Base-by-base conservation (phyloP, 2,329 filamentous ascomycete species). In the Fusarium goolgardi region DNA sequence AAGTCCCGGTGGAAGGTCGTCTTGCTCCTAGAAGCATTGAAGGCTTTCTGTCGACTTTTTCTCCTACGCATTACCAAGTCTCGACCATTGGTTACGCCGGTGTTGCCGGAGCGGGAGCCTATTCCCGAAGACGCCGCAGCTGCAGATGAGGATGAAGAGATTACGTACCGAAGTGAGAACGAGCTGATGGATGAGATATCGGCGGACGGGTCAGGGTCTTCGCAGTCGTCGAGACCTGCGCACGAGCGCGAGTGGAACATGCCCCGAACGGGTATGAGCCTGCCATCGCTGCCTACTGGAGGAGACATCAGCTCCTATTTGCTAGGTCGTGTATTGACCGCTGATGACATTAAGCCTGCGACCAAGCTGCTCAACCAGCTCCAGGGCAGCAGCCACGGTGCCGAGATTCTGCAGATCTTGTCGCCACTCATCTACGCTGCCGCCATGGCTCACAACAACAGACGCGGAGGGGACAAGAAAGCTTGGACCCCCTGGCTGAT, bases 311-410 rank as follows among this genome's bases (percentile, higher is more conserved):
- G 92, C 51, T 88, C 88, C 44, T 99, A 97, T 78, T 87, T 99
- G 6, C 88, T 97, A 25, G 90, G 91, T 34, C 94, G 96, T 70
- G 95, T 98, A 15, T 85, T 99, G 46, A 97, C 93, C 0, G 93
- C 96, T 11, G 96, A 99, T 80, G 96, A 98, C 76, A 96, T 99
- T 82, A 97, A 97, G 78, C 92, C 95, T 0, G 93, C 96, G 0
- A 90, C 91, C 35, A 90, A 91, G 55, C 86, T 99, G 9, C 84
- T 98, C n/a, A 94, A 96, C 76, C 89, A 89, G 35, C 86, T 96
- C 2, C 90, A 91, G 65, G 94, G 94, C 13, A 80, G 83, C 4
- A 85, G 85, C 1, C 93, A 94, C 71, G 81, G 93, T 1, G 94
- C 95, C 6, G 96, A 99, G 81, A 82, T 94, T n/a, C 82, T 99